Evolutionary conservation across 768 basidiomycete species (phyloP), one percentile per base, ranked within the genome.

Genomic region (Favolaschia claudopus): DNA sequence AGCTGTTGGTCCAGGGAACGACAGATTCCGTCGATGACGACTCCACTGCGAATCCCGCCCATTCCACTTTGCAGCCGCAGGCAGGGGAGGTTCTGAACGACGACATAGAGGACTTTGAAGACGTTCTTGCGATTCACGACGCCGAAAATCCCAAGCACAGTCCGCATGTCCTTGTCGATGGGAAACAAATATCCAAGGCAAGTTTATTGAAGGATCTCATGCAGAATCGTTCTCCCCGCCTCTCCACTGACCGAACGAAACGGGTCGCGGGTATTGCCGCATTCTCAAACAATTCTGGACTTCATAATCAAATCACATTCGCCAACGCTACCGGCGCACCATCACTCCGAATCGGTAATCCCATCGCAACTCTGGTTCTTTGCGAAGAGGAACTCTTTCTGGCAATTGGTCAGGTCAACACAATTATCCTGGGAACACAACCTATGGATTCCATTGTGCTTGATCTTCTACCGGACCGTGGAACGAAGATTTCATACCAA

Each of bases 341-440:
- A 12, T 40, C 46, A 4, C 46, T 57, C 19, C 37, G 37, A 14
- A 24, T 58, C 22, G 49, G 48, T 5, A 51, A 49, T 14, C 56
- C 56, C 1, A 50, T 58, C 15, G 56, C 47, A 12, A 34, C 47
- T 3, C 20, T 55, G 8, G 43, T 55, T 3, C 2, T 19, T 15
- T 46, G 54, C 38, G 44, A 55, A 15, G 44, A 34, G 15, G 2
- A 37, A 4, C 13, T 5, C 14, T 55, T 46, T 15, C 46, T 55
- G 22, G 43, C 44, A 1, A 24, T 55, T 12, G 54, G 33, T 4
- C 44, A 46, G 15, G 54, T 55, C 38, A 48, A 29, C 28, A 15
- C 14, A 4, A 58, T 58, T n/a, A 17, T 34, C 8, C 8, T 50
- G 2, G 56, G 48, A 19, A 19, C 32, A 4, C 20, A 19, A 3